These are phyloP conservation scores for Lenwebbia sp. DNA, from an alignment of 345 rosid species.

Conservation along the genomic window DNA sequence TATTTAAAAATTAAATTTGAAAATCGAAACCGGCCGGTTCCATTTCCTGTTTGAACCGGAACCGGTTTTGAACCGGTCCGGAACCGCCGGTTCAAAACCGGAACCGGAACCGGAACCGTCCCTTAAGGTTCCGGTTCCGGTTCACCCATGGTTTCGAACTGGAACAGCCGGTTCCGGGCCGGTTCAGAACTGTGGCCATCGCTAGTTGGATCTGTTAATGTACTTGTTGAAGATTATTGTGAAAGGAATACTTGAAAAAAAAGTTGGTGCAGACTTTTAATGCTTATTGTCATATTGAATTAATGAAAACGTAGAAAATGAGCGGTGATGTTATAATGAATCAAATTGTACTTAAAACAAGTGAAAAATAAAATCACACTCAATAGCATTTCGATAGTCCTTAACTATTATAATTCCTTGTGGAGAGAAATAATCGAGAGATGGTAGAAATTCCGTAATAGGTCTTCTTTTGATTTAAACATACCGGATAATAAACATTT, in stretches of 20 bases:
- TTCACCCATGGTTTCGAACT: too few species aligned
- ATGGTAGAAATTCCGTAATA: background rate
- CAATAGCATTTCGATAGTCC: background rate
- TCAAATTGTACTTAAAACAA: background rate
- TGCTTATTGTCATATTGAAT: background rate
- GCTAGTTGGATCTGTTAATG: background rate
- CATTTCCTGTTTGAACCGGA: too few species aligned
- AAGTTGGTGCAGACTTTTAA: background rate
- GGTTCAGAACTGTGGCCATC: too few species aligned
- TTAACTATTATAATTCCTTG: background rate
- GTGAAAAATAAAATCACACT: background rate
- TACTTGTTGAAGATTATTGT: background rate
- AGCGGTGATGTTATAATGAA: background rate
- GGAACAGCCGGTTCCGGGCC: too few species aligned
- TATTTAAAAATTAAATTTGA: too few species aligned
- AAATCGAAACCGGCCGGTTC: too few species aligned
- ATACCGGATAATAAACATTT: background rate
- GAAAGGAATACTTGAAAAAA: background rate
- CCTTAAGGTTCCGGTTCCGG: too few species aligned
- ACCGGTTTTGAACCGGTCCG: too few species aligned
- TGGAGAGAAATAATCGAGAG: background rate
- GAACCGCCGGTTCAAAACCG: too few species aligned
- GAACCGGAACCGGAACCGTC: too few species aligned
- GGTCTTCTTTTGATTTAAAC: background rate
- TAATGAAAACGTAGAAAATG: background rate